phyloP scores from a whole-genome alignment of 331 rosid genomes.

The Quercus phellos region DNA sequence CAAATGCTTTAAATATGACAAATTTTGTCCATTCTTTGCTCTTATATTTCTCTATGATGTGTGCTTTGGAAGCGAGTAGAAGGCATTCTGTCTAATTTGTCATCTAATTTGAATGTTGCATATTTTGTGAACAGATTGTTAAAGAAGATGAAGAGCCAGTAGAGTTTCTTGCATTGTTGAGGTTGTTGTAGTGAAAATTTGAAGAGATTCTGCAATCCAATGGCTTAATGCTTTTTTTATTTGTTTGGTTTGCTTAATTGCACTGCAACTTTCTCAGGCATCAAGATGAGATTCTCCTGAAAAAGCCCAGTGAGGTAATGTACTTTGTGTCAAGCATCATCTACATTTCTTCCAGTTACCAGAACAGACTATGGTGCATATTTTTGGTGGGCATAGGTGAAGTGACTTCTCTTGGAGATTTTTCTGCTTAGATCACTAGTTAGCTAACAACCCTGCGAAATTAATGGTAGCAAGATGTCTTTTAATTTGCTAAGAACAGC shows the following conservation, averaged over 20 bases:
- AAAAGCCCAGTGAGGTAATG: conserved; percentile 50
- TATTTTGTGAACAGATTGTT: conserved; percentile 49
- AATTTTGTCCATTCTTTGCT: neutral
- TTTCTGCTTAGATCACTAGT: neutral
- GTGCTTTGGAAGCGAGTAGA: neutral
- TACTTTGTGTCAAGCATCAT: neutral
- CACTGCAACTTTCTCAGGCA: conserved; percentile 35
- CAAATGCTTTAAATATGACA: neutral
- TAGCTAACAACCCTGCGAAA: neutral
- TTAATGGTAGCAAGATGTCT: neutral
- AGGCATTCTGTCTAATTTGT: neutral
- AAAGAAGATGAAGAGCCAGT: conserved; percentile 76
- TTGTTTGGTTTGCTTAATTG: conserved; percentile 36
- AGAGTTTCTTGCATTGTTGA: conserved; percentile 61
- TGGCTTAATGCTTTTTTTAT: conserved; percentile 20
- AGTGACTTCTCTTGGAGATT: neutral
- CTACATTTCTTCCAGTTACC: neutral
- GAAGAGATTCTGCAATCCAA: conserved; percentile 27
- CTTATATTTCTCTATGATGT: neutral
- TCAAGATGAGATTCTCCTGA: conserved; percentile 27
- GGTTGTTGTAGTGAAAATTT: conserved; percentile 43
- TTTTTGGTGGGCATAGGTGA: neutral
- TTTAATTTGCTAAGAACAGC: neutral
- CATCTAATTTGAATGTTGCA: conserved; percentile 16
- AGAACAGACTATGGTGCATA: neutral